Evolutionary conservation across 2,329 filamentous ascomycete genomes (phyloP), one percentile per base, ranked within the genome.

Genomic region (Cordyceps javanica): DNA sequence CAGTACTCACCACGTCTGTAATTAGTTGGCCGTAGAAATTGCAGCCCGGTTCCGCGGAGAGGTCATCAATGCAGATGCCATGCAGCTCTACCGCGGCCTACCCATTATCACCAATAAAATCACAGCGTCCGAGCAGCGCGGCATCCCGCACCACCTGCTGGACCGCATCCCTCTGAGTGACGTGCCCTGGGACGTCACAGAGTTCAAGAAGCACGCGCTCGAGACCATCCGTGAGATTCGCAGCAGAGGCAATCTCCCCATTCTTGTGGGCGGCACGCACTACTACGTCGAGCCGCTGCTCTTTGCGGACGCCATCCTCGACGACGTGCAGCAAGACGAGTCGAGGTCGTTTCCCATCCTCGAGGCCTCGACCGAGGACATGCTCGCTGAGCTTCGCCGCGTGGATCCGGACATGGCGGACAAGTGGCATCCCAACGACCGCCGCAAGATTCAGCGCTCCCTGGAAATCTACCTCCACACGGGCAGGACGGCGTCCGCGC

Each of bases 51-150:
- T 91, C 73, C 87, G 94, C 71, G 94, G 95, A 68, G 94, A 99
- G 72, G 83, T 99, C 54, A 91, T 99, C 74, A 99, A 99, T 69
- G 90, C 90, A 48, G 94, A 99, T 77, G 94, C 94, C 39, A 96
- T 99, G 91, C 94, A 99, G 70, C 86, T 99, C 74, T 99, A 99
- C 71, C 82, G 83, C 55, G 94, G 94, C 3, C 77, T 99, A 44
- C 91, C 94, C 5, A 87, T 97, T 62, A 93, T 97, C 64, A 99
- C 94, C 26, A 99, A 99, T 72, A 96, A 97, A 70, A 89, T 97
- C 59, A 83, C 89, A 0, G 54, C 68, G 1, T 79, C 85, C 21
- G 93, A 97, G 69, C 86, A 86, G 66, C 82, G 87, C 60, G 90
- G 88, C 10, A 79, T 99, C 11, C 88, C 89, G 4, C 94, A 99